Conservation (phyloP, 73 alveolate species). For the Breviolum minutum region DNA sequence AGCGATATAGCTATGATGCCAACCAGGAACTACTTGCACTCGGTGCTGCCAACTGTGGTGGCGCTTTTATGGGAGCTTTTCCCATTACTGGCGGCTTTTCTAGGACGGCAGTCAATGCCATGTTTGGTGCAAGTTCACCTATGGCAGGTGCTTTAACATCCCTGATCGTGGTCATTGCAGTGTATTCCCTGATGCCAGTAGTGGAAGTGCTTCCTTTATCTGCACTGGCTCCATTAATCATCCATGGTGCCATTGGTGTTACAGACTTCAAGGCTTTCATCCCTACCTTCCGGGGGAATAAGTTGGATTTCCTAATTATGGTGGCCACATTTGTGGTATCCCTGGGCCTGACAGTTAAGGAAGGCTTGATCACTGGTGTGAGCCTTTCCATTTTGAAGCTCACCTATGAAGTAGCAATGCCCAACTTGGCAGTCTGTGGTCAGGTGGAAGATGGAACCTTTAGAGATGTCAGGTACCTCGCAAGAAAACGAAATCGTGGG, state of each 20-base stretch:
- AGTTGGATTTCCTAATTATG: constrained; percentile 77
- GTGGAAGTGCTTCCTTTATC: constrained; percentile 73
- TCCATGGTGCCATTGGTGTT: constrained; percentile 93
- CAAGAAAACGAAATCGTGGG: too few species aligned
- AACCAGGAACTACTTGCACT: constrained; percentile 74
- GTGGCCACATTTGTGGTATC: constrained; percentile 65
- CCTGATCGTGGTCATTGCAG: constrained; percentile 51
- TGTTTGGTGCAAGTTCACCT: constrained; percentile 66
- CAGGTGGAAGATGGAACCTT: constrained; percentile 79
- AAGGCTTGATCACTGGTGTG: constrained; percentile 73
- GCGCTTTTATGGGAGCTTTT: constrained; percentile 84
- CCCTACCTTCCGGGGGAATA: constrained; percentile 51
- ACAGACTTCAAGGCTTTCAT: constrained; percentile 60
- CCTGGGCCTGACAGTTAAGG: constrained; percentile 75
- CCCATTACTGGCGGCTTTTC: constrained; percentile 90
- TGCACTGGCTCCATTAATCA: constrained; percentile 82
- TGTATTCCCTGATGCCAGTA: constrained; percentile 76
- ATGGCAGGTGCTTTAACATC: constrained; percentile 59
- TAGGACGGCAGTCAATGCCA: constrained; percentile 83
- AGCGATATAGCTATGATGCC: constrained; percentile 83
- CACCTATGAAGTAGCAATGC: constrained; percentile 85
- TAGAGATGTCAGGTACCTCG: constrained; percentile 43
- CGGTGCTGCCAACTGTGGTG: constrained; percentile 62
- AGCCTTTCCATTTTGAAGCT: constrained; percentile 68
- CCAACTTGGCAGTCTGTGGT: constrained; percentile 80